Conservation (phyloP, 768 basidiomycete genomes). For the Boletus edulis region DNA sequence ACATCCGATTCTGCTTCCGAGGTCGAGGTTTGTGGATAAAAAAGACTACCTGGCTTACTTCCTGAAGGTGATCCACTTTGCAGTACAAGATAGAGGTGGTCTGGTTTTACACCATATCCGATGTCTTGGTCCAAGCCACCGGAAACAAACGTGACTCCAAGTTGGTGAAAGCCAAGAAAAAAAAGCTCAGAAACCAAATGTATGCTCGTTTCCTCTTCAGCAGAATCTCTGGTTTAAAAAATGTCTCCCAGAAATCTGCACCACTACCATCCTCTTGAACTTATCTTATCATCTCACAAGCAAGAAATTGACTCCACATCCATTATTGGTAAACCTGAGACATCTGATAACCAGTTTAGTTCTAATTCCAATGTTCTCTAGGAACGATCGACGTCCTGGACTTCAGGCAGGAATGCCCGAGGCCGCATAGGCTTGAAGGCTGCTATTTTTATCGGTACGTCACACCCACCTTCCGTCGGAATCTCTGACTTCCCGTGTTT, state of each 20-base stretch:
- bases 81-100: background rate
- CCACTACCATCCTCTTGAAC: background rate
- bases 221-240: background rate
- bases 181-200: background rate
- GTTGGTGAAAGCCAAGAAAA: background rate
- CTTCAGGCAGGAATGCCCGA: background rate
- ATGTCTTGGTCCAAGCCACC: background rate
- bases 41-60: background rate
- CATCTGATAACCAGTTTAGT: background rate
- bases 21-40: background rate
- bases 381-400: background rate
- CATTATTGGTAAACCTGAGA: background rate
- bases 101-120: background rate
- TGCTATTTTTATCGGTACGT: background rate
- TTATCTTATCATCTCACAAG: background rate
- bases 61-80: background rate
- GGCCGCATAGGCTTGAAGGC: background rate
- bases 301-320: background rate
- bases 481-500: background rate
- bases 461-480: no score
- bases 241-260: background rate
- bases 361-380: background rate
- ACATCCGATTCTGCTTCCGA: background rate
- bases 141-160: background rate
- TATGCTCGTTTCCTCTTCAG: background rate